phyloP scores from a whole-genome alignment of 169 alveolate genomes.

The Plasmodium vinckei region DNA sequence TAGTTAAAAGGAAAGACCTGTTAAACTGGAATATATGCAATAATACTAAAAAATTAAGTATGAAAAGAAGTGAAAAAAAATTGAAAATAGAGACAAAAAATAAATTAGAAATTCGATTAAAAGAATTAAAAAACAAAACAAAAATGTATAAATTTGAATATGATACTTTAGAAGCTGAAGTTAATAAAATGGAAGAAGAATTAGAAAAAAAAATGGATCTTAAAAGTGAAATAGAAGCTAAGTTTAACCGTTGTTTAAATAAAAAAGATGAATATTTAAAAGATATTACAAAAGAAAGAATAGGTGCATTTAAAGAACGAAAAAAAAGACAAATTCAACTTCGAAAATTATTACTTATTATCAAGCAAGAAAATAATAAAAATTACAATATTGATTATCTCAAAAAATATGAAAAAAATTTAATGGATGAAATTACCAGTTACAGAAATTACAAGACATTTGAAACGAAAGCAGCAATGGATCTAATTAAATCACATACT shows the following conservation, averaged over 20 bases:
- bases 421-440: constrained; percentile 32
- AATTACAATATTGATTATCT: constrained; percentile 58
- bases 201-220: constrained; percentile 16
- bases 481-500: constrained; percentile 5
- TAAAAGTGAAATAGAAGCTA: constrained; percentile 29
- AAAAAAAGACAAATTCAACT: constrained; percentile 57
- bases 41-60: constrained; percentile 40
- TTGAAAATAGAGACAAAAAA: constrained; percentile 18
- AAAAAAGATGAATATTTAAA: constrained; percentile 36
- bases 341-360: constrained; percentile 29
- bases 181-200: constrained; percentile 48
- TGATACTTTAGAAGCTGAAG: constrained; percentile 39
- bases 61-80: constrained; percentile 61
- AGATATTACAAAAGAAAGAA: constrained; percentile 54
- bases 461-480: constrained; percentile 41
- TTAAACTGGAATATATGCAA: constrained; percentile 66
- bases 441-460: constrained; percentile 44
- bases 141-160: constrained; percentile 53
- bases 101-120: constrained; percentile 42
- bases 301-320: constrained; percentile 31
- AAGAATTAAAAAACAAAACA: constrained; percentile 28
- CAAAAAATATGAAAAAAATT: constrained; percentile 43
- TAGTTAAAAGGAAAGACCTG: constrained; percentile 49
- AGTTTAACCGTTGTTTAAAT: constrained; percentile 45
- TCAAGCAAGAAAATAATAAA: constrained; percentile 58